Evolutionary conservation across 2,329 filamentous ascomycete species (phyloP).

Genomic region (Rhynchosporium graminicola): DNA sequence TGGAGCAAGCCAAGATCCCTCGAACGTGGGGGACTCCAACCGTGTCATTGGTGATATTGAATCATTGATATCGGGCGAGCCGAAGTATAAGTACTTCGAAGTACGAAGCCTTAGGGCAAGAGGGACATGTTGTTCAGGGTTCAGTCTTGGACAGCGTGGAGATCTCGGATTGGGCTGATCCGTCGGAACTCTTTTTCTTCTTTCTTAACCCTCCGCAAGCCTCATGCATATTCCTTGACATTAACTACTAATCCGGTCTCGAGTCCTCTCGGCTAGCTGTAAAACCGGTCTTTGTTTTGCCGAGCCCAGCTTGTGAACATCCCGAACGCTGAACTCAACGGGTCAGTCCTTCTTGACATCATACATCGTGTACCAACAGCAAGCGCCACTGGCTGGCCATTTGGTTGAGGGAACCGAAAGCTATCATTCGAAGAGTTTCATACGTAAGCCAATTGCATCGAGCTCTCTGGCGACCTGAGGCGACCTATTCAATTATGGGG

Average conservation of each 20-base stretch:
- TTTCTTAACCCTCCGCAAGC: neutral
- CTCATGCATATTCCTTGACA: neutral
- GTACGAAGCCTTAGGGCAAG: conserved; percentile 3
- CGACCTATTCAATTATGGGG: conserved; percentile 11
- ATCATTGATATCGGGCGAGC: too few species aligned
- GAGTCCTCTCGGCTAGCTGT: neutral
- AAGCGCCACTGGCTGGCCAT: neutral
- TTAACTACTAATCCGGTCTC: neutral
- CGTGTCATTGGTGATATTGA: conserved; percentile 14
- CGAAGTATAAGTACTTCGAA: neutral
- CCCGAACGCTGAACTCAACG: neutral
- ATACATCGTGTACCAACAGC: neutral
- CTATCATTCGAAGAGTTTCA: neutral
- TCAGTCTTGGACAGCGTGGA: neutral
- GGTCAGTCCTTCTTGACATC: neutral
- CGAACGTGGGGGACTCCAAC: conserved; percentile 18
- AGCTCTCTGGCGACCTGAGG: neutral
- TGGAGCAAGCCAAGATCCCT: neutral
- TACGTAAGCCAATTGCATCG: neutral
- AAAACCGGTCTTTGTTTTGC: neutral
- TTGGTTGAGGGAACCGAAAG: neutral
- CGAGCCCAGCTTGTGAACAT: conserved; percentile 7
- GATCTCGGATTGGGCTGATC: neutral
- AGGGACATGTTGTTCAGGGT: conserved; percentile 10
- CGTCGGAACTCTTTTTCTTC: too few species aligned